Evolutionary conservation across 2,329 filamentous ascomycete genomes (phyloP).

Genomic region (Neocatenulostroma microsporum): DNA sequence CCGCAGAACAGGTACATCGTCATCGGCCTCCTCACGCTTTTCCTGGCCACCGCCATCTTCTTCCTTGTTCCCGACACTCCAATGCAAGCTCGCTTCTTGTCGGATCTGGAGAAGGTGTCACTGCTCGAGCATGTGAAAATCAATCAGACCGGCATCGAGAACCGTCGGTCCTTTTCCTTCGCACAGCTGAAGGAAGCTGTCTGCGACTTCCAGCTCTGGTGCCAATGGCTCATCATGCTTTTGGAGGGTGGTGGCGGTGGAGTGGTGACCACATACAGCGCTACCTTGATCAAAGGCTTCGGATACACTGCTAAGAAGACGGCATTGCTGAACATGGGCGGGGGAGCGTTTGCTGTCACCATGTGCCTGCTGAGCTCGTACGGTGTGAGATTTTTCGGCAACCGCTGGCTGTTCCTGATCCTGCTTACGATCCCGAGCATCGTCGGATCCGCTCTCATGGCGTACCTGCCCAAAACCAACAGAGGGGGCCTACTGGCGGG

Average conservation of each 20-base stretch:
- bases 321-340: slow-evolving; percentile 46
- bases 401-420: too few species aligned
- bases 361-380: too few species aligned
- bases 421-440: too few species aligned
- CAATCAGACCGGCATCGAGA: slow-evolving; percentile 46
- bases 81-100: slow-evolving; percentile 20
- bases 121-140: slow-evolving; percentile 36
- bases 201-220: slow-evolving; percentile 37
- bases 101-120: slow-evolving; percentile 24
- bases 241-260: slow-evolving; percentile 33
- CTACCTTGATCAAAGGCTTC: slow-evolving; percentile 27
- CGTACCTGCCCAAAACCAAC: too few species aligned
- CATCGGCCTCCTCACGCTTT: slow-evolving; percentile 37
- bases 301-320: slow-evolving; percentile 24
- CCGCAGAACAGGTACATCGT: slow-evolving; percentile 33
- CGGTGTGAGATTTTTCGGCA: too few species aligned
- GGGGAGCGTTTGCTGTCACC: too few species aligned
- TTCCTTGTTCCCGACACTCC: slow-evolving; percentile 27
- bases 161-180: slow-evolving; percentile 42
- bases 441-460: too few species aligned
- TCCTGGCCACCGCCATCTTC: slow-evolving; percentile 27
- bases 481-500: too few species aligned
- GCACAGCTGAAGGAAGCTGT: slow-evolving; percentile 41
- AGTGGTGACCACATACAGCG: slow-evolving; percentile 32
- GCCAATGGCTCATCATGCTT: slow-evolving; percentile 33